phyloP scores from a whole-genome alignment of 2,329 filamentous ascomycete genomes.

The Ophiostoma sp. region DNA sequence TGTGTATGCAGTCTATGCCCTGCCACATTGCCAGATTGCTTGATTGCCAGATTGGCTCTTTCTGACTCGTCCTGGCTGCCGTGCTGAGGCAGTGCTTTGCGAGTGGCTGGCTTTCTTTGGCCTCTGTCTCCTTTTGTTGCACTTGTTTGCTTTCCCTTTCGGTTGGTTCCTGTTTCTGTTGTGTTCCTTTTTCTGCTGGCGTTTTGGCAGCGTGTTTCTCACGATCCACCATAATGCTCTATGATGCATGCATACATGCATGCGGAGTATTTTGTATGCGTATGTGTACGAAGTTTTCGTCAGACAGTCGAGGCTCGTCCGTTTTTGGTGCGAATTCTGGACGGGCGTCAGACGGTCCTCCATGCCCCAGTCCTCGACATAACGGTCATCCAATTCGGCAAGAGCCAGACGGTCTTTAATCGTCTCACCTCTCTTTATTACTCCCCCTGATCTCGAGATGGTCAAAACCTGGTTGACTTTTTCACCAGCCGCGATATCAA shows the following conservation, averaged over 20 bases:
- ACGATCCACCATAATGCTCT: background rate
- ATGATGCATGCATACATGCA: background rate
- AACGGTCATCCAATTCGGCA: background rate
- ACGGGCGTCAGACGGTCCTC: background rate
- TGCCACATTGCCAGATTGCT: background rate
- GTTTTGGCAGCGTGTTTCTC: background rate
- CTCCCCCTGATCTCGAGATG: background rate
- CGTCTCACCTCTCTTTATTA: background rate
- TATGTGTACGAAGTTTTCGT: too few species aligned
- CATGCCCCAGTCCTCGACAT: background rate
- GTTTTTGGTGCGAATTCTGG: background rate
- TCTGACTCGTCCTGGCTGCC: constrained; percentile 5
- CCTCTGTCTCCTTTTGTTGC: background rate
- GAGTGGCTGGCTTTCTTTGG: background rate
- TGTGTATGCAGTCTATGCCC: background rate
- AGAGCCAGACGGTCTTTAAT: background rate
- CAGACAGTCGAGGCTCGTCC: background rate
- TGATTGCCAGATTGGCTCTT: background rate
- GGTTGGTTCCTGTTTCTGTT: background rate
- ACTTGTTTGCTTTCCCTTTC: background rate
- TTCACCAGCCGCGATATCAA: background rate
- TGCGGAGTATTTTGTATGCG: background rate
- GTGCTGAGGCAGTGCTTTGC: constrained; percentile 3
- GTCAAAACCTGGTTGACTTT: background rate
- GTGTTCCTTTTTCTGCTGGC: background rate